A percentile compares a stretch with the other conserved stretches of the same genome.
Conservation (phyloP, 345 rosid genomes). For the Anacardium occidentale region DNA sequence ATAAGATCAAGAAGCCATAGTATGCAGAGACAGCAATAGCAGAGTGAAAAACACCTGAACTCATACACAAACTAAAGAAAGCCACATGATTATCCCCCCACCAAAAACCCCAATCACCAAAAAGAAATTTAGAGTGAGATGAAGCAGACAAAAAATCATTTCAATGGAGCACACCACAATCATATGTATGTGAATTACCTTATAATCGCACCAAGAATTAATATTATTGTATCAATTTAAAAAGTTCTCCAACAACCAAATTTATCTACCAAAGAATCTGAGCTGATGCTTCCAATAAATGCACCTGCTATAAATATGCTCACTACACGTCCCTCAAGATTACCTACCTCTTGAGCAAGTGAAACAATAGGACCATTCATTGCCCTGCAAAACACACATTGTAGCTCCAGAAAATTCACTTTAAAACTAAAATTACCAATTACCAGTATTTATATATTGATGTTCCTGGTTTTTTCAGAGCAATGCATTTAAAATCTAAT, state of each 20-base stretch:
- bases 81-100: not conserved
- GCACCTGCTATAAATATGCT: slow-evolving; percentile 85
- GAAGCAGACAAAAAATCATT: not conserved
- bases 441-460: not conserved
- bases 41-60: not conserved
- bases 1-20: not conserved
- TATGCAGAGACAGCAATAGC: not conserved
- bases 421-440: not conserved
- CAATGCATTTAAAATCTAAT: not conserved
- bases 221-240: slow-evolving; percentile 54
- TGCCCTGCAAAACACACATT: slow-evolving; percentile 42
- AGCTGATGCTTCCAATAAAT: slow-evolving; percentile 64
- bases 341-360: slow-evolving; percentile 66
- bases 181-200: slow-evolving; percentile 35
- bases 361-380: slow-evolving; percentile 84
- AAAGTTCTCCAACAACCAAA: slow-evolving; percentile 68
- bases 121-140: not conserved
- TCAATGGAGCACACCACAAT: not conserved
- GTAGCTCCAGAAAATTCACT: not conserved
- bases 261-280: slow-evolving; percentile 56
- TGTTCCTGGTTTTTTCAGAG: not conserved
- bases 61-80: not conserved
- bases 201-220: slow-evolving; percentile 63
- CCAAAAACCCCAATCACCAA: not conserved
- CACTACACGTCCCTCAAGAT: slow-evolving; percentile 75